phyloP scores from a whole-genome alignment of 257 asterid genomes.

The Solanum acaule region DNA sequence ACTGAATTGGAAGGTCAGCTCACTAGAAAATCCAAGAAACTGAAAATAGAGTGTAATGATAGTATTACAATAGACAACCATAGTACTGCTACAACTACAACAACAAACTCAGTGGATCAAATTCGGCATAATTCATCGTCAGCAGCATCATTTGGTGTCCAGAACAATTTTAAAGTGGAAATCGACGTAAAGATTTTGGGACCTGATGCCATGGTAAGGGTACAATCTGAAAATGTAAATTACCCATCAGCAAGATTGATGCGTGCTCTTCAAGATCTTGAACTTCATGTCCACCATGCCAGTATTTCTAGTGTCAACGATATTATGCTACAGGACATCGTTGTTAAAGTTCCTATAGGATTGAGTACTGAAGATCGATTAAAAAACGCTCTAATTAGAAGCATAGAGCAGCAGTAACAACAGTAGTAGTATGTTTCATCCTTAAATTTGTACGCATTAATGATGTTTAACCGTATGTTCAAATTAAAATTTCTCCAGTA shows the following conservation, averaged over 20 bases:
- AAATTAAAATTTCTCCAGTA: neutral
- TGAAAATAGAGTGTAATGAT: slow-evolving; percentile 21
- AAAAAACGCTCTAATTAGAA: slow-evolving; percentile 33
- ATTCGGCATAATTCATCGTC: slow-evolving; percentile 5
- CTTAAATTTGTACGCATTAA: neutral
- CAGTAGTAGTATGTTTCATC: neutral
- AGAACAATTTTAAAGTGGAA: neutral
- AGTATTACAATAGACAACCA: slow-evolving; percentile 17
- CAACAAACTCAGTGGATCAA: neutral
- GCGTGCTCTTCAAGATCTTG: slow-evolving; percentile 53
- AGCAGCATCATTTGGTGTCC: slow-evolving; percentile 1
- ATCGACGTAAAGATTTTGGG: slow-evolving; percentile 68
- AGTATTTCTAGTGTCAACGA: slow-evolving; percentile 62
- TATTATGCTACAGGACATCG: slow-evolving; percentile 67
- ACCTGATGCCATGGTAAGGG: slow-evolving; percentile 61
- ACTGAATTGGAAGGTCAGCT: slow-evolving; percentile 34
- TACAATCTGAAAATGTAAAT: slow-evolving; percentile 42
- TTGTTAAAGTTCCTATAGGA: slow-evolving; percentile 35
- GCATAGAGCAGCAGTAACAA: slow-evolving; percentile 10
- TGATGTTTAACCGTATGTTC: neutral
- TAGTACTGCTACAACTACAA: neutral
- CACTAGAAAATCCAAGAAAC: neutral
- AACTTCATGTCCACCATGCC: slow-evolving; percentile 62
- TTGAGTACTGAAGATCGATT: slow-evolving; percentile 25
- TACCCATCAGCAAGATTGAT: slow-evolving; percentile 56